Conservation (phyloP, 768 basidiomycete genomes). For the Tubosaeta sp. region DNA sequence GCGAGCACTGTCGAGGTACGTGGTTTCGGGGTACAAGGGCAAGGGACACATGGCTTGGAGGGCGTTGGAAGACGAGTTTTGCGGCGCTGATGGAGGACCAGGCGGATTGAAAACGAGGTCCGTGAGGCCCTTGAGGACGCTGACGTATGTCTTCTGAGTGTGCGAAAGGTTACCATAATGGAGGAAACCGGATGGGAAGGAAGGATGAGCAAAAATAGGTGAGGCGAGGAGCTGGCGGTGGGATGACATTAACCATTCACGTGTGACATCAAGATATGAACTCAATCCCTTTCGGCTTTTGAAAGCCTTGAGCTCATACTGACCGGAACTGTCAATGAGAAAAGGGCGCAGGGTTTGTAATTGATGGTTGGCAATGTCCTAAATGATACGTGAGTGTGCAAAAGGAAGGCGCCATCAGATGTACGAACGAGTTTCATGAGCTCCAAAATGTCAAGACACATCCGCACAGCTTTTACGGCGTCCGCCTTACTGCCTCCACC, state of each 20-base stretch:
- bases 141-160: constrained; percentile 44
- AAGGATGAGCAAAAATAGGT: constrained; percentile 41
- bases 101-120: constrained; percentile 64
- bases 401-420: constrained; percentile 11
- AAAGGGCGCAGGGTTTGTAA: constrained; percentile 90
- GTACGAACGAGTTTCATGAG: constrained; percentile 88
- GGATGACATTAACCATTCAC: constrained; percentile 60
- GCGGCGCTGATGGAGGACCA: constrained; percentile 32
- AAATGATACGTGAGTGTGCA: constrained; percentile 19
- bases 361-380: constrained; percentile 98
- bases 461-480: constrained; percentile 68
- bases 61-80: constrained; percentile 28
- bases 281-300: constrained; percentile 48
- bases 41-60: constrained; percentile 32
- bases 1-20: constrained; percentile 74
- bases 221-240: constrained; percentile 42
- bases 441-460: constrained; percentile 88
- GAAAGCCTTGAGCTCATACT: constrained; percentile 78
- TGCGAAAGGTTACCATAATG: constrained; percentile 44
- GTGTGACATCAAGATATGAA: constrained; percentile 50
- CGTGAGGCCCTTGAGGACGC: constrained; percentile 54
- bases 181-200: constrained; percentile 39
- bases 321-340: constrained; percentile 72
- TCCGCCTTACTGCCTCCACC: constrained; percentile 53
- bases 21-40: constrained; percentile 66